Percentiles rank a stretch among this genome's conserved stretches.
phyloP scores from a whole-genome alignment of 345 rosid species.

The Rubroshorea leprosula region DNA sequence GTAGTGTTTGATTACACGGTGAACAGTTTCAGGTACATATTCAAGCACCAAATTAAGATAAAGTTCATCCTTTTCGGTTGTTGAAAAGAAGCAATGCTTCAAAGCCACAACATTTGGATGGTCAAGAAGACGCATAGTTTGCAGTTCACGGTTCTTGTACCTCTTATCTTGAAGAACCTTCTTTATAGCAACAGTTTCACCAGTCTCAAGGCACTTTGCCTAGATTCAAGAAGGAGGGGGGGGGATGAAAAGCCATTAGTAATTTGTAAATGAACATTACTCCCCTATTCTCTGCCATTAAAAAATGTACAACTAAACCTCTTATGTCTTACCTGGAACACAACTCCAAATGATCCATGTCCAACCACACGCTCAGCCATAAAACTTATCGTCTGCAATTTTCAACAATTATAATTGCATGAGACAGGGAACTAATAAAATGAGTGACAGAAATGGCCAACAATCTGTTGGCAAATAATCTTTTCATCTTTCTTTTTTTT shows the following conservation, averaged over 20 bases:
- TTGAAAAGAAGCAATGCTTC: constrained; percentile 97
- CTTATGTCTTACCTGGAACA: constrained; percentile 81
- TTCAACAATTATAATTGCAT: no score
- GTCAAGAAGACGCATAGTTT: constrained; percentile 96
- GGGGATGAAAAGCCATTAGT: neutral
- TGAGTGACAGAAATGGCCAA: no score
- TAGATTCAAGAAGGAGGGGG: constrained; percentile 17
- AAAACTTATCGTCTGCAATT: constrained; percentile 81
- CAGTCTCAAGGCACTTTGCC: constrained; percentile 96
- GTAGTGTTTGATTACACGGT: constrained; percentile 88
- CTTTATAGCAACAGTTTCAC: constrained; percentile 96
- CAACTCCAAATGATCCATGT: constrained; percentile 96
- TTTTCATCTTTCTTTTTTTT: no score
- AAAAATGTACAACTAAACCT: constrained; percentile 7
- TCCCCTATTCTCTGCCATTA: neutral
- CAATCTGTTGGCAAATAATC: no score
- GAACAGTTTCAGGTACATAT: constrained; percentile 92
- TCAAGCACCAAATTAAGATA: constrained; percentile 96
- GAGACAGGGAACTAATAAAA: no score
- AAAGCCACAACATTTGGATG: constrained; percentile 85
- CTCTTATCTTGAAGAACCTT: constrained; percentile 96
- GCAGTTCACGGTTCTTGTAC: constrained; percentile 96
- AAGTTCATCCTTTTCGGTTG: constrained; percentile 91
- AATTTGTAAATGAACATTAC: neutral
- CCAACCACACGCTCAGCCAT: constrained; percentile 99